Conservation (phyloP, 2,329 filamentous ascomycete genomes). For the Lomentospora prolificans region DNA sequence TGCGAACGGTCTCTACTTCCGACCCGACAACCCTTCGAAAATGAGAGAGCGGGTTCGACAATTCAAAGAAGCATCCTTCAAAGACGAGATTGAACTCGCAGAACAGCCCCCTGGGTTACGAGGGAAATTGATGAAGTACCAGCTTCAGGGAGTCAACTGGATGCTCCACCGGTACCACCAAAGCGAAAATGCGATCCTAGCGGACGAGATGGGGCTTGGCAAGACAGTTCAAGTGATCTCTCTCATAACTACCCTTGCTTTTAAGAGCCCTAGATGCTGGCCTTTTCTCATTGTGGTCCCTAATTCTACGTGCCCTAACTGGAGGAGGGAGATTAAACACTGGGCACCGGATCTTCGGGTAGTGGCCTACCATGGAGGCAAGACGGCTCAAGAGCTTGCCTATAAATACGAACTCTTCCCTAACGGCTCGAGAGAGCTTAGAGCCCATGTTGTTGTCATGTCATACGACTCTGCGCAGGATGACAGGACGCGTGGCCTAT, state of each 20-base stretch:
- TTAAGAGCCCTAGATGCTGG: constrained; percentile 62
- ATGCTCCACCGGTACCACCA: constrained; percentile 82
- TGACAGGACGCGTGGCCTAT: constrained; percentile 52
- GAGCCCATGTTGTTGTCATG: constrained; percentile 85
- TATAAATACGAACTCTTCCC: constrained; percentile 82
- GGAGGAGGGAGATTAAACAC: constrained; percentile 89
- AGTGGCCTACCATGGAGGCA: constrained; percentile 84
- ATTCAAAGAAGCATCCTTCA: constrained; percentile 58
- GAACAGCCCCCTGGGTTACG: constrained; percentile 64
- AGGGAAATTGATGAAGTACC: constrained; percentile 85
- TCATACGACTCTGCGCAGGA: constrained; percentile 87
- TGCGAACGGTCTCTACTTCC: constrained; percentile 66
- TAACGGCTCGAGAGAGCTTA: constrained; percentile 52
- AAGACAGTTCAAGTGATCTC: constrained; percentile 93
- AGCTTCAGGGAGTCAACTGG: constrained; percentile 91
- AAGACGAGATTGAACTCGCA: constrained; percentile 42
- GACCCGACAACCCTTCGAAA: constrained; percentile 39
- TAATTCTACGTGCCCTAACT: constrained; percentile 94
- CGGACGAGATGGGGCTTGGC: constrained; percentile 96
- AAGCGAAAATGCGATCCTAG: constrained; percentile 77
- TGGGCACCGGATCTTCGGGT: constrained; percentile 82
- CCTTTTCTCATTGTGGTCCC: constrained; percentile 90
- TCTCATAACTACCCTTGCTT: constrained; percentile 64
- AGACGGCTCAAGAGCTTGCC: constrained; percentile 63
- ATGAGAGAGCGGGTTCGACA: constrained; percentile 59